Percentiles rank a stretch among this genome's conserved stretches.
phyloP scores from a whole-genome alignment of 768 basidiomycete genomes.

The Tulasnella sp. region DNA sequence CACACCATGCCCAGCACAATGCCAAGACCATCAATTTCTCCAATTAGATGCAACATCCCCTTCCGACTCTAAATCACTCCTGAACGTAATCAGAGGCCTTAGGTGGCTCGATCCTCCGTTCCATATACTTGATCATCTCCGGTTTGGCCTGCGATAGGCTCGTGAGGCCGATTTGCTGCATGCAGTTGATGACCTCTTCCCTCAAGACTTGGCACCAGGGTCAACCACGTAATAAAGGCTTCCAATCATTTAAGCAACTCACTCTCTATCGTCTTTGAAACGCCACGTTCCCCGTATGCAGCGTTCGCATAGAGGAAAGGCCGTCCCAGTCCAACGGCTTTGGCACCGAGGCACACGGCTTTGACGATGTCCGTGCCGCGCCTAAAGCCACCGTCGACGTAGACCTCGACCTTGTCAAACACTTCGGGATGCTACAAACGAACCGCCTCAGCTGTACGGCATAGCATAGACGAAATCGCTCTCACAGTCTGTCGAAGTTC shows the following conservation, averaged over 20 bases:
- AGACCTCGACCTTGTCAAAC: conserved; percentile 44
- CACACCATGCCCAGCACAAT: background rate
- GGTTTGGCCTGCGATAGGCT: conserved; percentile 26
- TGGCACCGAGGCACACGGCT: conserved; percentile 58
- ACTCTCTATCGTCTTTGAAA: conserved; percentile 34
- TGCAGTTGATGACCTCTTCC: conserved; percentile 26
- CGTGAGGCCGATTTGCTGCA: conserved; percentile 29
- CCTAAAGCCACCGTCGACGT: conserved; percentile 48
- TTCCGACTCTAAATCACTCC: background rate
- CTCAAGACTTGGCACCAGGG: conserved; percentile 13
- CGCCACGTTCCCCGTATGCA: conserved; percentile 41
- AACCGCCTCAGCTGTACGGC: background rate
- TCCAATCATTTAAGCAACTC: conserved; percentile 15
- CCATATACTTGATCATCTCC: conserved; percentile 27
- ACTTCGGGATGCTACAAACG: conserved; percentile 38
- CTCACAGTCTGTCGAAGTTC: conserved; percentile 18
- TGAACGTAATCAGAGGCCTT: conserved; percentile 22
- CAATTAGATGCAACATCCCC: background rate
- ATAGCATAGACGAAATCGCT: background rate
- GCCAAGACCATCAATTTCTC: background rate
- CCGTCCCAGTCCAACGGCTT: conserved; percentile 79
- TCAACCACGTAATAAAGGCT: conserved; percentile 36
- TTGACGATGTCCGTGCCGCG: conserved; percentile 50
- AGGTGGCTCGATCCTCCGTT: conserved; percentile 18
- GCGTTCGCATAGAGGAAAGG: conserved; percentile 69